Base-by-base conservation (phyloP, 306 rosid genomes). In the Trifolium fragiferum region DNA sequence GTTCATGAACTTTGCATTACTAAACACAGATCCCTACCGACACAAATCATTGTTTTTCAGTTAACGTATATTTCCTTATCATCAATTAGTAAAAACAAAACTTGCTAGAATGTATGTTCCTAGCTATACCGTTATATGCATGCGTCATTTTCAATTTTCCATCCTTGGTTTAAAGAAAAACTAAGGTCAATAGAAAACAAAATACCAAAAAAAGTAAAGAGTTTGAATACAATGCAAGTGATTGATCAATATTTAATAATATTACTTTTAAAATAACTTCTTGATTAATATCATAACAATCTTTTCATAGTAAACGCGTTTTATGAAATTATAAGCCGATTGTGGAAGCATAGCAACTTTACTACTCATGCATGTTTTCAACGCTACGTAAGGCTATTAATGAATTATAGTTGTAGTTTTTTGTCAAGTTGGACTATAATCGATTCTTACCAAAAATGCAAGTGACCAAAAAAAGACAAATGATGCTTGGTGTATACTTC, bases 71-170 rank as follows among this genome's bases (percentile, higher is more conserved):
- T 64, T 62, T 51, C 35, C 30, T 27, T 60, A 60, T 51, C 19
- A 43, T 51, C 15, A 43, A 51, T 50, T 51, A 60, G 66, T 27
- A 53, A 53, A 80, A 55, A 46, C 70, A 76, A 59, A 40, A 20
- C 19, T 76, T 71, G 44, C 51, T 43, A 65, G 81, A 81, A 81
- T 81, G 25, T 72, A 66, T 72, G 79, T 76, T 57, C 60, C 70
- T 75, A 68, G 54, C 74, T 55, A 54, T 18, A 33, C 74, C 16
- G 63, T 41, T 75, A 15, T 13, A 41, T 43, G 18, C 5, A 50
- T 62, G 72, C 53, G 69, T 81, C 78, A 65, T 18, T 44, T 25
- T 81, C 32, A 64, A 40, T 13, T 61, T 62, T 32, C 43, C 11
- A 4, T 1, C 64, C n/a, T 21, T 59, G 14, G 38, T 51, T 68